Percentiles rank a stretch among this genome's conserved stretches.
phyloP scores from a whole-genome alignment of 345 rosid species.

The Carallia pectinifolia region DNA sequence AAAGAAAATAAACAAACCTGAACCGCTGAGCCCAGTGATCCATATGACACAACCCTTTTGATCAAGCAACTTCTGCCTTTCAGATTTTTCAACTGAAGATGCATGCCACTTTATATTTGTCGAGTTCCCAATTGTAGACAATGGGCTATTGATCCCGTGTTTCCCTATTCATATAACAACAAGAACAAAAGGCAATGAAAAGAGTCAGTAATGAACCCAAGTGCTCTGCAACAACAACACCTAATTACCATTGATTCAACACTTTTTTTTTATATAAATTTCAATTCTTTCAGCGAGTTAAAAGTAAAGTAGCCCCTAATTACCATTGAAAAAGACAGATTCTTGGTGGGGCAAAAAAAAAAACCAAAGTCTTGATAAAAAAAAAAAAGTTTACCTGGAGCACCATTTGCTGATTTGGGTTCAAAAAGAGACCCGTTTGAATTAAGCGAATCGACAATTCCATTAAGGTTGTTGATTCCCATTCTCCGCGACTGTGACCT shows the following conservation, averaged over 20 bases:
- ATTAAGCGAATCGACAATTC: not conserved
- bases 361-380: not conserved
- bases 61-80: conserved; percentile 22
- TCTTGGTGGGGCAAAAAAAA: not conserved
- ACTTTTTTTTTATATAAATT: too few species aligned
- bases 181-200: not conserved
- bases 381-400: conserved; percentile 15
- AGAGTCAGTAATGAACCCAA: not conserved
- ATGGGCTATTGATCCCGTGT: not conserved
- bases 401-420: conserved; percentile 10
- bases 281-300: too few species aligned
- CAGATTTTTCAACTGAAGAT: conserved; percentile 17
- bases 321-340: too few species aligned
- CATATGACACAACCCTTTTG: conserved; percentile 33
- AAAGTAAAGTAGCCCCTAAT: too few species aligned
- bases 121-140: conserved; percentile 26
- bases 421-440: conserved; percentile 7
- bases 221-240: too few species aligned
- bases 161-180: conserved; percentile 11
- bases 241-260: too few species aligned
- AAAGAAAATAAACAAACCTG: conserved; percentile 17
- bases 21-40: conserved; percentile 34
- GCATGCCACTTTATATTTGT: conserved; percentile 31
- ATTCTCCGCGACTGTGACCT: not conserved
- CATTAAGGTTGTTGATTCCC: not conserved